These are phyloP conservation scores for Thalassiosira oceanica DNA, from an alignment of 352 stramenopile species.

Conservation along the genomic window DNA sequence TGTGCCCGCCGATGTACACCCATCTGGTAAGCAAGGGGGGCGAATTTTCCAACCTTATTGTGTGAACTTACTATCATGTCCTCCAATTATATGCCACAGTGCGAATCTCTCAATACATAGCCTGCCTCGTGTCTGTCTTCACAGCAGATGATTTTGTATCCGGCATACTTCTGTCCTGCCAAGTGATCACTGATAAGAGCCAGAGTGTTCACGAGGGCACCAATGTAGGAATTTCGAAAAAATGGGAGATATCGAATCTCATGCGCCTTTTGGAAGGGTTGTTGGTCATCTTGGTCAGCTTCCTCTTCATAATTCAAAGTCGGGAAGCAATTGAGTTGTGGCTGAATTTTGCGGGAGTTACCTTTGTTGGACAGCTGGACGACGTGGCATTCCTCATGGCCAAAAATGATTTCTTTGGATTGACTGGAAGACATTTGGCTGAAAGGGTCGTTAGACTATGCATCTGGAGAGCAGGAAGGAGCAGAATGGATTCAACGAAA, in stretches of 20 bases:
- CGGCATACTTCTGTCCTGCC: neutral
- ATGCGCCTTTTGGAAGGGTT: conserved; percentile 11
- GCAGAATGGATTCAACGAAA: no score
- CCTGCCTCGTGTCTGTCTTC: conserved; percentile 18
- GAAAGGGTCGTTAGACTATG: no score
- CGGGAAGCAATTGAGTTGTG: conserved; percentile 23
- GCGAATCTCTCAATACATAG: conserved; percentile 6
- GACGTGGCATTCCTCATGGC: no score
- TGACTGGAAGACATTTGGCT: no score
- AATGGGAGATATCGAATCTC: conserved; percentile 8
- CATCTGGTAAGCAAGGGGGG: neutral
- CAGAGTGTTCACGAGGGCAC: no score
- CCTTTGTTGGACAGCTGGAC: conserved; percentile 18
- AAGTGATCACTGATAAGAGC: no score
- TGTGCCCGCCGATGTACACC: conserved; percentile 1
- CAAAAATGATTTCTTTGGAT: no score
- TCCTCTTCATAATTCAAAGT: conserved; percentile 21
- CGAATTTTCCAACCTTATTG: neutral
- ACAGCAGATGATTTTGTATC: conserved; percentile 11
- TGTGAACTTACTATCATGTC: no score
- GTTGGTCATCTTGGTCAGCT: neutral
- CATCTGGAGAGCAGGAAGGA: no score
- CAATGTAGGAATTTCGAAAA: neutral
- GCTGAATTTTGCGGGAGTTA: conserved; percentile 17
- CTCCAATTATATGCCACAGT: no score